Evolutionary conservation across 208 protist species (phyloP).

Genomic region (Leishmania turanica): DNA sequence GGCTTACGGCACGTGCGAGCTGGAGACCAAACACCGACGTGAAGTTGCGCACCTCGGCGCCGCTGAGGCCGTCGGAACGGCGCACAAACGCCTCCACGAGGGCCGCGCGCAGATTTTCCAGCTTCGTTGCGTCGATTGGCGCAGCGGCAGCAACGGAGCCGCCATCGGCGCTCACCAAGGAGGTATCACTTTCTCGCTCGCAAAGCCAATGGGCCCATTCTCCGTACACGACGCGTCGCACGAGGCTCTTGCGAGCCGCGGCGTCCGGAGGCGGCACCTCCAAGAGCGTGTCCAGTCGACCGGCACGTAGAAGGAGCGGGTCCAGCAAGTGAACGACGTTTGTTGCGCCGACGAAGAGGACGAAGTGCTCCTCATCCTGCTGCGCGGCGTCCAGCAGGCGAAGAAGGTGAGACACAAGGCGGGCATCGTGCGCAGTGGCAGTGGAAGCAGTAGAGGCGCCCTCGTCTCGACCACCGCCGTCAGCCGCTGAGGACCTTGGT

Average conservation of each 20-base stretch:
- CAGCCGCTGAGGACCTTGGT: background rate
- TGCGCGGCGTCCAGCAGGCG: slow-evolving; percentile 74
- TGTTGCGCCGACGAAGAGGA: slow-evolving; percentile 83
- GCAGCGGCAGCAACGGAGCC: background rate
- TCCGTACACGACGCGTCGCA: slow-evolving; percentile 51
- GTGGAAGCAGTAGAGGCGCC: background rate
- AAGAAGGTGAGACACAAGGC: slow-evolving; percentile 77
- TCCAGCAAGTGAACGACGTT: slow-evolving; percentile 77
- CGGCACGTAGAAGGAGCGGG: slow-evolving; percentile 70
- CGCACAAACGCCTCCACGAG: slow-evolving; percentile 50
- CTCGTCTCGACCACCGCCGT: background rate
- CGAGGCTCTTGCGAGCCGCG: slow-evolving; percentile 44
- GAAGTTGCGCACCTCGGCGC: slow-evolving; percentile 57
- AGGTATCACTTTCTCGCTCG: background rate
- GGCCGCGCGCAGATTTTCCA: slow-evolving; percentile 3
- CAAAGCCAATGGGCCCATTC: slow-evolving; percentile 72
- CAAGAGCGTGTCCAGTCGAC: slow-evolving; percentile 78
- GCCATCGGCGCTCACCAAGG: background rate
- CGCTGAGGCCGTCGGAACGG: slow-evolving; percentile 49
- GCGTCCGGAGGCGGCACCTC: slow-evolving; percentile 70
- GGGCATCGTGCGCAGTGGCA: slow-evolving; percentile 51
- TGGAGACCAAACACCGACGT: slow-evolving; percentile 60
- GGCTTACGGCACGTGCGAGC: slow-evolving; percentile 31
- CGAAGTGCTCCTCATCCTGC: slow-evolving; percentile 53
- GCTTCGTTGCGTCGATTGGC: background rate